Conservation (phyloP, 2,329 filamentous ascomycete species). For the Nemania abortiva region DNA sequence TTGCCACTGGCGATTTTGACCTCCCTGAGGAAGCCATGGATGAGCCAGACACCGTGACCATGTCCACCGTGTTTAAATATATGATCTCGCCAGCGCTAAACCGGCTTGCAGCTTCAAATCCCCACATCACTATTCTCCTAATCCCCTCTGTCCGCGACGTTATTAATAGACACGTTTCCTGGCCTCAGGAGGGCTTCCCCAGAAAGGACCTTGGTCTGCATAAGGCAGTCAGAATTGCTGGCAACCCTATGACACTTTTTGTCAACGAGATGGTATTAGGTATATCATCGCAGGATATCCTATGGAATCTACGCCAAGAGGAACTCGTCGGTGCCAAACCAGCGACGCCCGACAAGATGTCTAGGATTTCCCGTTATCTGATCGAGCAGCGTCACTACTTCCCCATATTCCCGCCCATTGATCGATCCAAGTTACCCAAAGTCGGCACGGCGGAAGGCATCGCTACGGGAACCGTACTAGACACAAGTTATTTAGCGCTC, state of each 20-base stretch:
- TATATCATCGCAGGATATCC: conserved; percentile 83
- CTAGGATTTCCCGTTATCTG: conserved; percentile 79
- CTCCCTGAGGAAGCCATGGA: conserved; percentile 72
- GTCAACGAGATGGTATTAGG: conserved; percentile 89
- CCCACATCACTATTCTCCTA: conserved; percentile 83
- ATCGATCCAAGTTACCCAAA: conserved; percentile 74
- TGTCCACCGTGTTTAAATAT: conserved; percentile 85
- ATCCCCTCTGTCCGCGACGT: conserved; percentile 80
- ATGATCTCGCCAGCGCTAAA: conserved; percentile 81
- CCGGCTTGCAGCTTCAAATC: conserved; percentile 76
- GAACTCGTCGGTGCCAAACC: conserved; percentile 73
- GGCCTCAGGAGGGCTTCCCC: conserved; percentile 69
- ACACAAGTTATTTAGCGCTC: conserved; percentile 85
- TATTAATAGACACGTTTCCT: conserved; percentile 77
- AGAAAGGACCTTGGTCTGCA: conserved; percentile 81
- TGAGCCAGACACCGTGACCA: conserved; percentile 82
- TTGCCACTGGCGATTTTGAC: conserved; percentile 84
- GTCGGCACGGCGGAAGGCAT: conserved; percentile 70
- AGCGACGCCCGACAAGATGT: conserved; percentile 71
- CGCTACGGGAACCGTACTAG: conserved; percentile 81
- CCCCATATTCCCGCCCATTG: conserved; percentile 85
- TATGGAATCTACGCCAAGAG: conserved; percentile 84
- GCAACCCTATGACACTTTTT: conserved; percentile 89
- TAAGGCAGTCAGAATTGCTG: conserved; percentile 78
- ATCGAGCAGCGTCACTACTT: conserved; percentile 93